Conservation (phyloP, 176 grass and related monocot species). For the sorghum (Sorghum bicolor) region DNA sequence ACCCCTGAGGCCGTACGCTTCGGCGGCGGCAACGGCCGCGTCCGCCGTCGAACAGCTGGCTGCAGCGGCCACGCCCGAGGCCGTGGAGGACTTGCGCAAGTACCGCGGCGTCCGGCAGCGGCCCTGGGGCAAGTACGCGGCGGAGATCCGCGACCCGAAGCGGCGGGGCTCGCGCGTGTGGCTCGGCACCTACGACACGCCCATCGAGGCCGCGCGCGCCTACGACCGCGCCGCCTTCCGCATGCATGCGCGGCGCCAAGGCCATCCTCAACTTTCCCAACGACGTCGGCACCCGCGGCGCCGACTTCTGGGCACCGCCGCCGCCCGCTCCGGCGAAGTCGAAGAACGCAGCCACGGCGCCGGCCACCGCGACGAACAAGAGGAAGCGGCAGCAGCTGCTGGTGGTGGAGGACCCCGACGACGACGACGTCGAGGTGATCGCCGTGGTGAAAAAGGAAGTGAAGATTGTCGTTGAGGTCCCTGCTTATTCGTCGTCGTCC, state of each 20-base stretch:
- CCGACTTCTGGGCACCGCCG: not conserved
- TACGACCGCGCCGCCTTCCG: conserved; percentile 73
- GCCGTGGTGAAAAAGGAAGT: conserved; percentile 17
- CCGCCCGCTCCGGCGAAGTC: not conserved
- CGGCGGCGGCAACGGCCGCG: too few relatives aligned
- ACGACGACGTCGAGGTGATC: conserved; percentile 26
- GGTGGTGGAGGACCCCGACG: too few relatives aligned
- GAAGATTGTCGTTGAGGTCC: not conserved
- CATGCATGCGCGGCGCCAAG: conserved; percentile 66
- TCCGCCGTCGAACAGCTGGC: not conserved
- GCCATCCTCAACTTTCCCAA: conserved; percentile 87
- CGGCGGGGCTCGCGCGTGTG: conserved; percentile 68
- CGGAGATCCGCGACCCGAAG: conserved; percentile 91
- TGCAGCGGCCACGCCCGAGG: not conserved
- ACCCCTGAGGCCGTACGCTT: conserved; percentile 17
- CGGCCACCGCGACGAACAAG: not conserved
- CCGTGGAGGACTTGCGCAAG: conserved; percentile 40
- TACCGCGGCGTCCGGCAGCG: conserved; percentile 69
- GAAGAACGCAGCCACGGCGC: not conserved
- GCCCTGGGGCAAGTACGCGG: conserved; percentile 80
- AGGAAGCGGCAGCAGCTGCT: conserved; percentile 17
- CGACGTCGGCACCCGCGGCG: conserved; percentile 50
- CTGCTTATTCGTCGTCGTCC: not conserved
- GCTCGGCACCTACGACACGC: conserved; percentile 72
- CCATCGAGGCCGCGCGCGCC: conserved; percentile 58